Percentiles rank a stretch among this genome's conserved stretches.
These are phyloP conservation scores for Pseudocercospora macadamiae DNA, from an alignment of 2,329 filamentous ascomycete genomes.

Conservation along the genomic window DNA sequence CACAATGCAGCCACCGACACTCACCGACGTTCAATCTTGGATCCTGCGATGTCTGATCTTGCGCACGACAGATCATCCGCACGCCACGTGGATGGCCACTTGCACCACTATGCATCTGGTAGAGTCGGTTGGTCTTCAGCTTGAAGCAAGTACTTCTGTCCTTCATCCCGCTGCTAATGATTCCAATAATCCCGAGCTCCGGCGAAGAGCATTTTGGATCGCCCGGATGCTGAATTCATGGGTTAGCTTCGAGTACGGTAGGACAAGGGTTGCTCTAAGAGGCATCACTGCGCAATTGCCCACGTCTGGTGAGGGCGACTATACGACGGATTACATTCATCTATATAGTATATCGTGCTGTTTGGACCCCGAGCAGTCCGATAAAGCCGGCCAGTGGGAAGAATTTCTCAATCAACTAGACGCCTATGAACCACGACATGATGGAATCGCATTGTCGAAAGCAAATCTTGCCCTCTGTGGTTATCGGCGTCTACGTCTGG, in stretches of 20 bases:
- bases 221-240: slow-evolving; percentile 62
- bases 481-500: slow-evolving; percentile 57
- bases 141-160: slow-evolving; percentile 40
- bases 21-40: slow-evolving; percentile 54
- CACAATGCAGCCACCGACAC: slow-evolving; percentile 42
- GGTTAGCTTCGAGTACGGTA: slow-evolving; percentile 62
- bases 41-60: slow-evolving; percentile 58
- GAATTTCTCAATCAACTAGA: slow-evolving; percentile 38
- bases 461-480: slow-evolving; percentile 61
- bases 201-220: slow-evolving; percentile 48
- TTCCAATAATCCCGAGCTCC: slow-evolving; percentile 31
- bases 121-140: slow-evolving; percentile 56
- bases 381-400: slow-evolving; percentile 37
- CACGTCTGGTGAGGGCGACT: slow-evolving; percentile 44
- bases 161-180: slow-evolving; percentile 31
- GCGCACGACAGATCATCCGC: slow-evolving; percentile 56
- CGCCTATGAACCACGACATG: slow-evolving; percentile 35
- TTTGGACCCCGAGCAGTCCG: slow-evolving; percentile 53
- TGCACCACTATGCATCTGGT: slow-evolving; percentile 62
- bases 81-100: slow-evolving; percentile 61
- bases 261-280: slow-evolving; percentile 55
- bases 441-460: slow-evolving; percentile 46
- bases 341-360: slow-evolving; percentile 58
- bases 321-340: slow-evolving; percentile 54
- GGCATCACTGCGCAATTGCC: slow-evolving; percentile 51